Conservation (phyloP, 345 rosid genomes). For the Populus simonii region DNA sequence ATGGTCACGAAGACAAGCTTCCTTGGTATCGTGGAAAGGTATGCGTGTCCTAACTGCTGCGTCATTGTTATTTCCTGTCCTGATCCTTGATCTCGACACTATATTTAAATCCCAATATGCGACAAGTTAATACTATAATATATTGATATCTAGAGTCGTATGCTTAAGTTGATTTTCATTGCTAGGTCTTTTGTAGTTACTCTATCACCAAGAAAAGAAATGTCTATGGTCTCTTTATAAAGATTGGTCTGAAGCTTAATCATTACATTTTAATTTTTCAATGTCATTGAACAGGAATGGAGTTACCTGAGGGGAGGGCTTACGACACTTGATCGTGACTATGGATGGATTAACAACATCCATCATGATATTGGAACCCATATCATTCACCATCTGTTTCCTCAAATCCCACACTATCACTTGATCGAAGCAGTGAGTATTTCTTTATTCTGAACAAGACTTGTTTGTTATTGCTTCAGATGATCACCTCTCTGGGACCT, state of each 20-base stretch:
- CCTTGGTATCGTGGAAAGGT: conserved; percentile 98
- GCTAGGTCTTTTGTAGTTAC: background rate
- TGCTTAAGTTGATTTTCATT: background rate
- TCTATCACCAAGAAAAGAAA: background rate
- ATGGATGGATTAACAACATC: conserved; percentile 64
- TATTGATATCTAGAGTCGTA: background rate
- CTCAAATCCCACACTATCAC: conserved; percentile 88
- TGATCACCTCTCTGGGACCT: background rate
- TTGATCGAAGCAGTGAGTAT: conserved; percentile 70
- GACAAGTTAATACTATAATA: background rate
- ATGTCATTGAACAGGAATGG: conserved; percentile 55
- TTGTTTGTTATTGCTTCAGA: too few species aligned
- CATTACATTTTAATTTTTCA: background rate
- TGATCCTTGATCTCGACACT: background rate
- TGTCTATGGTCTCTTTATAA: background rate
- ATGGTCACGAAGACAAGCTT: conserved; percentile 73
- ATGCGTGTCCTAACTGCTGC: background rate
- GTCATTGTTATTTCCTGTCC: background rate
- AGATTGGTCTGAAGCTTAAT: background rate
- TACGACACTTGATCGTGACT: conserved; percentile 78
- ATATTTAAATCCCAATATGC: background rate
- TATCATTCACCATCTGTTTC: conserved; percentile 85
- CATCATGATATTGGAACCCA: conserved; percentile 93
- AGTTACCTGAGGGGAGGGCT: conserved; percentile 82
- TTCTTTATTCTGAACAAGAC: too few species aligned